Evolutionary conservation across 2,329 filamentous ascomycete genomes (phyloP).

Genomic region (Epichloe typhina): DNA sequence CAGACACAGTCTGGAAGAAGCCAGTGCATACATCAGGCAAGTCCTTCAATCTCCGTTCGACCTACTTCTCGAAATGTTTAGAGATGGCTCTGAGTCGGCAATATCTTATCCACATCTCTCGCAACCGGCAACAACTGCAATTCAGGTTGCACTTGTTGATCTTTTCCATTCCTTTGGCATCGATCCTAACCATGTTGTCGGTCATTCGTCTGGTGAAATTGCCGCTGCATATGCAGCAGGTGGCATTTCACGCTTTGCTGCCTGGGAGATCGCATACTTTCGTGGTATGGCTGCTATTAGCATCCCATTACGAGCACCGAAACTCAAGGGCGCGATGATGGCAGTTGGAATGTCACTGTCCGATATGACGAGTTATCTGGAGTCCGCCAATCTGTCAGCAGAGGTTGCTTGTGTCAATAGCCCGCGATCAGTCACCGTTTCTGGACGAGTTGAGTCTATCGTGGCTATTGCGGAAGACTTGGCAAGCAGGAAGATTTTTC

Average conservation of each 20-base stretch:
- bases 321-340: constrained; percentile 27
- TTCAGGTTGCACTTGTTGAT: constrained; percentile 30
- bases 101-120: constrained; percentile 24
- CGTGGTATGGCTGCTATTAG: constrained; percentile 24
- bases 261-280: constrained; percentile 29
- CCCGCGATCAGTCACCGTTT: constrained; percentile 29
- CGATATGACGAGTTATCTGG: constrained; percentile 17
- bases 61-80: constrained; percentile 24
- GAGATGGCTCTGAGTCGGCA: constrained; percentile 10
- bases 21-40: constrained; percentile 17
- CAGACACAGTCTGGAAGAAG: constrained; percentile 23
- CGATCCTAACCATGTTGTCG: constrained; percentile 22
- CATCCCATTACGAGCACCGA: constrained; percentile 14
- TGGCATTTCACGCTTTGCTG: constrained; percentile 21
- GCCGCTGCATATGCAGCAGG: constrained; percentile 30
- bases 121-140: constrained; percentile 28
- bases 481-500: constrained; percentile 17
- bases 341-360: constrained; percentile 22
- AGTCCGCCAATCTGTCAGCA: constrained; percentile 9
- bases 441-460: constrained; percentile 23
- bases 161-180: constrained; percentile 22
- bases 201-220: constrained; percentile 35
- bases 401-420: constrained; percentile 33
- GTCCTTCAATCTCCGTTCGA: constrained; percentile 20
- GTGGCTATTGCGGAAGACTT: constrained; percentile 19